Conservation (phyloP, 495 filamentous ascomycete genomes). For the Chaetomium fimeti region DNA sequence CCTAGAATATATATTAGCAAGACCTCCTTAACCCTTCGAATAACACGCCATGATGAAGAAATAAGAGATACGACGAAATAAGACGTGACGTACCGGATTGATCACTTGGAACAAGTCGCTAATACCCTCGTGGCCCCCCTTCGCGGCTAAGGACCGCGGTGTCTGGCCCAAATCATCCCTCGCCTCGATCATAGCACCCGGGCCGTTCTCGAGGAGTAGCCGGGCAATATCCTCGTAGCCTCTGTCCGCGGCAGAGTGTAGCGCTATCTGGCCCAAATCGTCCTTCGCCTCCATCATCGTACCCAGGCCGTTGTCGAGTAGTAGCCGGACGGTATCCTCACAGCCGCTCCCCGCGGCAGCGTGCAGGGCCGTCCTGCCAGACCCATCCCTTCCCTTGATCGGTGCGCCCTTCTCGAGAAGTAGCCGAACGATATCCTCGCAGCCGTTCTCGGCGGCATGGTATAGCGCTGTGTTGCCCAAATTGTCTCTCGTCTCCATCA, state of each 20-base stretch:
- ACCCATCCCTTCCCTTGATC: background rate
- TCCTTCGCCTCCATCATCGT: background rate
- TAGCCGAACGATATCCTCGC: background rate
- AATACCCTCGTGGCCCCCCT: no score
- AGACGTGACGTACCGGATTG: no score
- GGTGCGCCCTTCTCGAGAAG: background rate
- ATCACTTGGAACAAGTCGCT: no score
- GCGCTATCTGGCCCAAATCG: background rate
- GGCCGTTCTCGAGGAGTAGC: no score
- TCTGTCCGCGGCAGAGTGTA: background rate
- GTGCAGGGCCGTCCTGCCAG: background rate
- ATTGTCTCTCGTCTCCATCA: background rate
- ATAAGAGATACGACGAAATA: no score
- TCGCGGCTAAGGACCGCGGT: no score
- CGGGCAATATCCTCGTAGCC: no score
- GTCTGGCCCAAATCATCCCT: no score
- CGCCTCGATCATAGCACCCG: no score
- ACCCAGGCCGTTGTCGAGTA: slow-evolving; percentile 26
- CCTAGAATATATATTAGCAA: no score
- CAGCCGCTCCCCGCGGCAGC: background rate
- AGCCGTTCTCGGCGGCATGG: background rate
- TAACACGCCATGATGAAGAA: no score
- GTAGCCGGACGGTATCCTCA: background rate
- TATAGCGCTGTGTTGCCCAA: background rate
- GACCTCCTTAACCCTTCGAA: no score